Evolutionary conservation across 257 asterid species (phyloP).

Genomic region (Fraxinus excelsior): DNA sequence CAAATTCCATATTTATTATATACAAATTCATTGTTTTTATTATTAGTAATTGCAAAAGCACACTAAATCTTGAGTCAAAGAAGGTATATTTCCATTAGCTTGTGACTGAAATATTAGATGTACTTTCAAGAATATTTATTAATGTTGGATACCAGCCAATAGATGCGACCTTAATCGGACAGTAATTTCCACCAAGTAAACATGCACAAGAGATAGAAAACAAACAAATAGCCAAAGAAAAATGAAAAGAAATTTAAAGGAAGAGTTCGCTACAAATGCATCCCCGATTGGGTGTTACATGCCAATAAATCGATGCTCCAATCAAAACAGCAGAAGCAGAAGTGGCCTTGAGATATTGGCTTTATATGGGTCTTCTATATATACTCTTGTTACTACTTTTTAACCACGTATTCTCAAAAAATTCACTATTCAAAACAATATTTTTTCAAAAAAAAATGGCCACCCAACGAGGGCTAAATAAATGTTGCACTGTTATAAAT

Average conservation of each 20-base stretch:
- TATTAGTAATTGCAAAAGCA: conserved; percentile 6
- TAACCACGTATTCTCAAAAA: no score
- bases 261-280: background rate
- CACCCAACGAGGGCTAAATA: no score
- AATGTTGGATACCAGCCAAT: no score
- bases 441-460: no score
- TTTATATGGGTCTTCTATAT: no score
- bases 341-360: background rate
- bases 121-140: background rate
- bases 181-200: background rate
- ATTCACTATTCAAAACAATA: no score
- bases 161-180: background rate
- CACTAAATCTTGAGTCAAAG: background rate
- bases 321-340: background rate
- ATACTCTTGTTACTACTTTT: no score
- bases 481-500: background rate
- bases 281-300: no score
- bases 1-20: conserved; percentile 6
- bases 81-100: background rate
- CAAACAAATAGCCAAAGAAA: no score
- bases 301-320: background rate
- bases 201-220: background rate
- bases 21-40: conserved; percentile 3
- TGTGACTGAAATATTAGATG: background rate
- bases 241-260: no score